Evolutionary conservation across 1,284 basidiomycete species (phyloP), one percentile per base, ranked within the genome.

Genomic region (Melampsora larici-populina): DNA sequence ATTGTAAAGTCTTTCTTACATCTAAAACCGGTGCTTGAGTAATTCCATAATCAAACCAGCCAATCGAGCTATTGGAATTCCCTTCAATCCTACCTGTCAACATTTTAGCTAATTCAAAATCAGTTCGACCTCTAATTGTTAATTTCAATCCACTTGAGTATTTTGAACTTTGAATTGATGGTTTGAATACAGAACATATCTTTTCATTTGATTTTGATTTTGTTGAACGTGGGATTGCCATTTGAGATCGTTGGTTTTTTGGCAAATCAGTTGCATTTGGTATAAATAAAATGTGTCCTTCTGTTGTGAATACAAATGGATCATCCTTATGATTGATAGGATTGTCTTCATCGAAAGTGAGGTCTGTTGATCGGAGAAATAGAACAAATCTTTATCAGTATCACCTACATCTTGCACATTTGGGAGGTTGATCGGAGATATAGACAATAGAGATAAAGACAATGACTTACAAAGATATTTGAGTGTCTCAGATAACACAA

Each of bases 331-430:
- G 84, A 81, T 94, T 89, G 43, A 93, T 83, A 0, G 87, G 87
- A 80, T 93, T 92, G 8, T 88, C 88, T 83, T 94, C 92, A 81
- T 95, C 93, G 81, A 97, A 97, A 29, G 96, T 86, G 67, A 97
- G 87, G 84, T 90, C 97, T 17, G 97, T 87, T 85, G 24, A 17
- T 48, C 21, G 11, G 18, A 36, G 6, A 68, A 68, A 46, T 5
- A 17, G 24, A 73, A 21, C 13, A 21, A 49, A 11, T 21, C 11
- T 49, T 49, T 11, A 55, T 18, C 51, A 18, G 51, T 55, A 55
- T 18, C 24, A 18, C 17, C 51, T 24, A 6, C 51, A 15, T 15
- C 3, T 55, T 6, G 51, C 13, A 18, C 4, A 5, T 6, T 65
- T 43, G 67, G 36, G 62, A 66, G 62, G 77, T 36, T 21, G 65